Evolutionary conservation across 257 asterid species (phyloP).

Genomic region (Linaria vulgaris): DNA sequence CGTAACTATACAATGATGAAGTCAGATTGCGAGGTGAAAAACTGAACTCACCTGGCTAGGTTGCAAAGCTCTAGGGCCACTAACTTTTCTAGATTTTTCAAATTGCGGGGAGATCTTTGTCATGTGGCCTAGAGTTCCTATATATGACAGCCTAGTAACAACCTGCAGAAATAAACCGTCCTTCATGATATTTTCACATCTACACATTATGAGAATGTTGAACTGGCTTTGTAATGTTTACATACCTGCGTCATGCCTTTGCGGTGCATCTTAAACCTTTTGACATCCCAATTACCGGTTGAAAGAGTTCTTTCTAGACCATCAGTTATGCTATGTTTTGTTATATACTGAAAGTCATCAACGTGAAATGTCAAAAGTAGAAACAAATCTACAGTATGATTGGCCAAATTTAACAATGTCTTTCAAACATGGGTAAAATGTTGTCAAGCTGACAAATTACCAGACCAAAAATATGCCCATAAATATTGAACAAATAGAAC

Average conservation of each 20-base stretch:
- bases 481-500: not conserved
- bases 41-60: conserved; percentile 80
- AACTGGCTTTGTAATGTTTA: conserved; percentile 1
- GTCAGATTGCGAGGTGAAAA: conserved; percentile 1
- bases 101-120: conserved; percentile 85
- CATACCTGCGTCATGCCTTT: conserved; percentile 97
- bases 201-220: not conserved
- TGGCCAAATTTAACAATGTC: not conserved
- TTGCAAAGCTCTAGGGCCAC: conserved; percentile 98
- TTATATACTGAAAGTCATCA: conserved; percentile 39
- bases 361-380: not conserved
- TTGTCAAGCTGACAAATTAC: not conserved
- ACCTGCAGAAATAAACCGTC: conserved; percentile 41
- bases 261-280: conserved; percentile 84
- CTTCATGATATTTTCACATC: conserved; percentile 8
- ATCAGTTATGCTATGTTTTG: conserved; percentile 44
- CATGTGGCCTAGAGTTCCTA: conserved; percentile 83
- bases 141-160: conserved; percentile 78
- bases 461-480: not conserved
- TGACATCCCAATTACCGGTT: conserved; percentile 90
- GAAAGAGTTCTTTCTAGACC: conserved; percentile 89
- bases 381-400: not conserved
- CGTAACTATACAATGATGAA: conserved; percentile 4
- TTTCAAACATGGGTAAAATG: conserved; percentile 1
- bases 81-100: conserved; percentile 94